These are phyloP conservation scores for Auriscalpium microsporum DNA, from an alignment of 768 basidiomycete genomes.

Conservation along the genomic window DNA sequence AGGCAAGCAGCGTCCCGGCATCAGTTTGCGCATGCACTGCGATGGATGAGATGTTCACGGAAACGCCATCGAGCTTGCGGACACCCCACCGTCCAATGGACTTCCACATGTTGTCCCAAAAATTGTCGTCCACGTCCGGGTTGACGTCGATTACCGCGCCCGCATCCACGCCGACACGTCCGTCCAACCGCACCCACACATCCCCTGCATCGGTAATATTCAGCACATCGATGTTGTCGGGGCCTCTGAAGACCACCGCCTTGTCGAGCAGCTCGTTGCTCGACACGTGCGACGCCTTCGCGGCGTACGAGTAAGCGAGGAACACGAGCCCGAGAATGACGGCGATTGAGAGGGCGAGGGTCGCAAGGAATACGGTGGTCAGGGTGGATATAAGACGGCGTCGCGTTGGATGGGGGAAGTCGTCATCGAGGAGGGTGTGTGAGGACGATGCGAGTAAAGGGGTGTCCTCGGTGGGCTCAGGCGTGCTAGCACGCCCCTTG, in stretches of 20 bases:
- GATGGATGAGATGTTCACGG: constrained; percentile 41
- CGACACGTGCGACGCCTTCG: constrained; percentile 42
- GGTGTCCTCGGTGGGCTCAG: constrained; percentile 39
- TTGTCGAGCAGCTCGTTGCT: constrained; percentile 51
- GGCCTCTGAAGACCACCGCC: constrained; percentile 49
- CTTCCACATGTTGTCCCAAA: constrained; percentile 50
- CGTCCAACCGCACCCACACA: constrained; percentile 51
- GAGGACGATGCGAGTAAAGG: constrained; percentile 43
- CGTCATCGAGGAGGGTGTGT: constrained; percentile 21
- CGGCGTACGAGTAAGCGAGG: constrained; percentile 60
- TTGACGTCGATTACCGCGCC: constrained; percentile 52
- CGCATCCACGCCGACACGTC: constrained; percentile 59
- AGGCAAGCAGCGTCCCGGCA: constrained; percentile 33
- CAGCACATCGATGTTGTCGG: constrained; percentile 52
- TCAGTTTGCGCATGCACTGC: constrained; percentile 21
- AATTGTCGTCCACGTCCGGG: constrained; percentile 33
- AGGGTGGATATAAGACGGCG: constrained; percentile 27
- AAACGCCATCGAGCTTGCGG: constrained; percentile 42
- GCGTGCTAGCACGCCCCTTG: constrained; percentile 28
- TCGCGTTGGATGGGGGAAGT: constrained; percentile 15
- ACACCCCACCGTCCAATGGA: constrained; percentile 63
- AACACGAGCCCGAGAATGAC: constrained; percentile 36
- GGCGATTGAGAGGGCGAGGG: constrained; percentile 43
- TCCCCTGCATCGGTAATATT: constrained; percentile 51
- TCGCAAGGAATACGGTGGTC: constrained; percentile 45